A percentile compares a stretch with the other conserved stretches of the same genome.
Conservation (phyloP, 2,329 filamentous ascomycete species). For the Ascochyta fabae region DNA sequence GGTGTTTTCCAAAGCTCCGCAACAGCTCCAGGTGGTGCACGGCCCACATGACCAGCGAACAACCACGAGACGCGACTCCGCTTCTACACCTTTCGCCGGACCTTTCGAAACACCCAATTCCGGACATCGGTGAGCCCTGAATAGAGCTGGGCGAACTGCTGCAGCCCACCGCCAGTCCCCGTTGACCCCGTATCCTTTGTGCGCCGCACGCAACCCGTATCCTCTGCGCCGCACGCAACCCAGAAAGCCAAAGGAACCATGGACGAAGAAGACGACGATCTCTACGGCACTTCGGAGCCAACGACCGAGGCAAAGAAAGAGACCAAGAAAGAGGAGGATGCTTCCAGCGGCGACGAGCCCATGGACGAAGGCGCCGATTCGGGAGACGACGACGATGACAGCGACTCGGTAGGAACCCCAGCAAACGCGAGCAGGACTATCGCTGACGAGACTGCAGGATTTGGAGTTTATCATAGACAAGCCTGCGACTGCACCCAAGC, state of each 20-base stretch:
- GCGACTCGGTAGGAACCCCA: conserved; percentile 47
- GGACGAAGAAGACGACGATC: conserved; percentile 61
- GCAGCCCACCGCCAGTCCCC: no score
- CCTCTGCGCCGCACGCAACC: neutral
- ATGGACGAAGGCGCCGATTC: conserved; percentile 55
- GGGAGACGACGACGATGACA: conserved; percentile 56
- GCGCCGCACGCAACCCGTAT: neutral
- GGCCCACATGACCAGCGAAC: conserved; percentile 19
- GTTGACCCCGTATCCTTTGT: neutral
- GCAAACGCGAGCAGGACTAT: conserved; percentile 12
- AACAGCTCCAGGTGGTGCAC: conserved; percentile 19
- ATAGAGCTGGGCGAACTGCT: neutral
- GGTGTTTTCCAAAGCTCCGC: conserved; percentile 11
- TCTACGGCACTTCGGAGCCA: conserved; percentile 53
- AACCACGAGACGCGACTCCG: conserved; percentile 1
- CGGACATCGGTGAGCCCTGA: no score
- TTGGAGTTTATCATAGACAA: conserved; percentile 61
- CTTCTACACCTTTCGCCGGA: neutral
- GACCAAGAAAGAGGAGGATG: conserved; percentile 37
- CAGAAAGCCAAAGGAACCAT: conserved; percentile 36
- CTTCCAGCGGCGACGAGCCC: conserved; percentile 50
- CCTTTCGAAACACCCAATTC: no score
- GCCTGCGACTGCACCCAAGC: conserved; percentile 50
- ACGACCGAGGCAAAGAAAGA: conserved; percentile 29
- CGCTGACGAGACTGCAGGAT: conserved; percentile 50